Percentiles rank a stretch among this genome's conserved stretches.
Evolutionary conservation across 1,139 yeast genomes (phyloP).

Genomic region (Debaryomycetaceae sp.): DNA sequence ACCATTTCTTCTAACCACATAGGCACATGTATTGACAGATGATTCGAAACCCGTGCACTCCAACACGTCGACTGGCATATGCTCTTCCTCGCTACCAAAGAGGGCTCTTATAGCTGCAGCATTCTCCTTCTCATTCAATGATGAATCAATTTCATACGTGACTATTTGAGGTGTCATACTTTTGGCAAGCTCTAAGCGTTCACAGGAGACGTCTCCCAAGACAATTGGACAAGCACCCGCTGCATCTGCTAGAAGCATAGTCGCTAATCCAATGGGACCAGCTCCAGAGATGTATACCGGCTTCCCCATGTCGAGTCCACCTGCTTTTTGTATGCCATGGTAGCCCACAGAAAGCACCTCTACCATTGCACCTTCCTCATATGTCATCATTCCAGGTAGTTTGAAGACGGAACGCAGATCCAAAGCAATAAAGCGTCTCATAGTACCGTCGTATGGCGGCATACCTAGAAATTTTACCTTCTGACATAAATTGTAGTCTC

Average conservation of each 20-base stretch:
- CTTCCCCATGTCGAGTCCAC: slow-evolving; percentile 23
- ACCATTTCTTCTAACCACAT: slow-evolving; percentile 32
- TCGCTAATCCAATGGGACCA: slow-evolving; percentile 26
- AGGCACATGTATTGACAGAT: slow-evolving; percentile 26
- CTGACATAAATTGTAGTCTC: slow-evolving; percentile 22
- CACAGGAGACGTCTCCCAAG: slow-evolving; percentile 19
- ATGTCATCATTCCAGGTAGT: slow-evolving; percentile 21
- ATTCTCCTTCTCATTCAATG: slow-evolving; percentile 17
- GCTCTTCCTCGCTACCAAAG: slow-evolving; percentile 22
- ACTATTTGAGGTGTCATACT: slow-evolving; percentile 22
- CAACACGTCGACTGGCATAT: slow-evolving; percentile 18
- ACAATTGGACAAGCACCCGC: slow-evolving; percentile 23
- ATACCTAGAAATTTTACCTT: slow-evolving; percentile 21
- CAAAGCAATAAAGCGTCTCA: slow-evolving; percentile 20
- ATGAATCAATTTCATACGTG: slow-evolving; percentile 22
- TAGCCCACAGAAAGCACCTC: slow-evolving; percentile 25
- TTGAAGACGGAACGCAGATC: slow-evolving; percentile 17
- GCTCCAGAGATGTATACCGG: slow-evolving; percentile 21
- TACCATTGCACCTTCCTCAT: slow-evolving; percentile 24
- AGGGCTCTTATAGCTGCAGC: slow-evolving; percentile 23
- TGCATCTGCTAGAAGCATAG: slow-evolving; percentile 20
- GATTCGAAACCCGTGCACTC: slow-evolving; percentile 30
- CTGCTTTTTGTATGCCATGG: slow-evolving; percentile 21
- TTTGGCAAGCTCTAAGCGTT: slow-evolving; percentile 21
- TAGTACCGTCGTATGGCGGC: slow-evolving; percentile 24